Conservation (phyloP, 2,329 filamentous ascomycete genomes). For the Cladosporium phlei region DNA sequence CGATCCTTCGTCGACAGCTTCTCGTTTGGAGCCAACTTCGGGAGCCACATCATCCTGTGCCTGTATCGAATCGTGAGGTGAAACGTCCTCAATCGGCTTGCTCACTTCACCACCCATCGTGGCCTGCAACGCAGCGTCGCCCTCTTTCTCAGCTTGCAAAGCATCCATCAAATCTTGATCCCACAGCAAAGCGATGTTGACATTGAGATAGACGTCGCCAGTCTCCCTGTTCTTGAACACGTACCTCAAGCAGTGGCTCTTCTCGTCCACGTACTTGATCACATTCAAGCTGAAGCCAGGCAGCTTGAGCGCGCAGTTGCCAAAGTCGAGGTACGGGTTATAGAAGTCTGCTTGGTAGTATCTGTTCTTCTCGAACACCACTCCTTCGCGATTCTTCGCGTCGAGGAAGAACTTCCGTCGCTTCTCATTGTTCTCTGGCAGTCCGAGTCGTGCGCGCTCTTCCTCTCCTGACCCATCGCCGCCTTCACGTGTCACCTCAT, state of each 20-base stretch:
- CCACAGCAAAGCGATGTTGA: conserved; percentile 44
- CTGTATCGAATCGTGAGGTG: neutral
- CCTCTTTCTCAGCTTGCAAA: conserved; percentile 26
- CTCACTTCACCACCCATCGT: neutral
- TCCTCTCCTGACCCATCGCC: conserved; percentile 35
- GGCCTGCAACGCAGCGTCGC: conserved; percentile 5
- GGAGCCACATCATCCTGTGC: no score
- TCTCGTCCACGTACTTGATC: conserved; percentile 44
- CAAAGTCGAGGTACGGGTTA: conserved; percentile 47
- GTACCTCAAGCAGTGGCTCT: conserved; percentile 44
- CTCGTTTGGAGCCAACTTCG: no score
- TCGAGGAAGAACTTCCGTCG: conserved; percentile 43
- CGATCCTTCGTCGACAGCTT: no score
- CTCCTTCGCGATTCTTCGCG: conserved; percentile 30
- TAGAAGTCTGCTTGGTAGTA: conserved; percentile 45
- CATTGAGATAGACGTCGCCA: conserved; percentile 40
- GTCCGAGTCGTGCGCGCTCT: conserved; percentile 25
- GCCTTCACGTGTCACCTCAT: conserved; percentile 36
- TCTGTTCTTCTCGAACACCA: conserved; percentile 41
- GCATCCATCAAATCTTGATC: conserved; percentile 38
- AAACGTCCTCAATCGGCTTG: neutral
- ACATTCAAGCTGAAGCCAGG: conserved; percentile 44
- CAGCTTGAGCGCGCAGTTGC: conserved; percentile 41
- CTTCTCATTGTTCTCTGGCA: conserved; percentile 40
- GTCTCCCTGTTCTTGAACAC: conserved; percentile 42